Percentiles rank a stretch among this genome's conserved stretches.
These are phyloP conservation scores for Neofusicoccum cordaticola DNA, from an alignment of 2,329 filamentous ascomycete genomes.

Conservation along the genomic window DNA sequence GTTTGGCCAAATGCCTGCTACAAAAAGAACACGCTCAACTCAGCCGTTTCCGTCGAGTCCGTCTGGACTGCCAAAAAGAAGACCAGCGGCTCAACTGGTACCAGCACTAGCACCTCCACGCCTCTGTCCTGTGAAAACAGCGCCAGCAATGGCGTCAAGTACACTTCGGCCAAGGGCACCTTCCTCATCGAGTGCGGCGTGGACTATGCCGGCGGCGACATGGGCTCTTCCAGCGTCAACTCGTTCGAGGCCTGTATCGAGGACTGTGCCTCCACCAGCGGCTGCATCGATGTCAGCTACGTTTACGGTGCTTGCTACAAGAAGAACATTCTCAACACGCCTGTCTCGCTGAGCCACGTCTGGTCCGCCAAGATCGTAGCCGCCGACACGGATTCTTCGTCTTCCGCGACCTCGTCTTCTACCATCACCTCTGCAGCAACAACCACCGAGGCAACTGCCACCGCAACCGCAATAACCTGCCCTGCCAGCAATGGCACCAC, in stretches of 20 bases:
- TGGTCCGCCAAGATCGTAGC: conserved; percentile 14
- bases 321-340: conserved; percentile 4
- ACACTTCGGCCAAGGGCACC: conserved; percentile 19
- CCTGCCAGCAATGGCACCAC: not conserved
- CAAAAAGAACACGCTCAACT: conserved; percentile 19
- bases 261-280: conserved; percentile 10
- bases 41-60: not conserved
- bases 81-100: not conserved
- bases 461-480: not conserved
- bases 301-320: conserved; percentile 13
- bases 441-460: not conserved
- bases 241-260: conserved; percentile 11
- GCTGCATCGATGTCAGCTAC: conserved; percentile 16
- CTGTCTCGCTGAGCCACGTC: not conserved
- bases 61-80: not conserved
- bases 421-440: not conserved
- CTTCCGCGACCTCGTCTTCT: not conserved
- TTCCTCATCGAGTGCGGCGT: conserved; percentile 18
- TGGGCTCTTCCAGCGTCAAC: not conserved
- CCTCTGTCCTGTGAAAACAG: conserved; percentile 15
- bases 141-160: conserved; percentile 16
- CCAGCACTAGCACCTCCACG: not conserved
- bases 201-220: conserved; percentile 12
- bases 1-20: conserved; percentile 22
- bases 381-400: not conserved